Evolutionary conservation across 805 yeast species (phyloP), one percentile per base, ranked within the genome.

Genomic region (Isabelozyma rhagii): DNA sequence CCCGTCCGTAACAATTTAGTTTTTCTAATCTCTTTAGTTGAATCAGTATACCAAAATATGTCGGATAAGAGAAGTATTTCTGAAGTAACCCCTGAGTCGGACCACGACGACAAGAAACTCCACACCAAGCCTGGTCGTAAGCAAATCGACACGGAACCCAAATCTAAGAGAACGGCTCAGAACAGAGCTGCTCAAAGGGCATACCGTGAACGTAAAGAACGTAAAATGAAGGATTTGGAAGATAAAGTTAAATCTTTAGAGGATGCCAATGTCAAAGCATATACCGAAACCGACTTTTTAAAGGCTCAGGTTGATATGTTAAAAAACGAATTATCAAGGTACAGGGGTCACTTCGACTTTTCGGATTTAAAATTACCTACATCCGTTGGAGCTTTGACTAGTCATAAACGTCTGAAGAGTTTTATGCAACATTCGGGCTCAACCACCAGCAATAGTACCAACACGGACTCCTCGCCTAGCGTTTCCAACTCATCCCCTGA

Each of bases 131-230:
- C 94, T 0, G 97, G 97, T 2, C 78, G 97, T 51, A 91, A 89
- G 72, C 92, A 89, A 0, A 72, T 87, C 47, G 82, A 85, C 8
- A 78, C 81, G 15, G 96, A 90, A 57, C 92, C 96, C 8, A 90
- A 87, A 63, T 84, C 83, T 60, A 93, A 89, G 75, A 78, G 99
- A 58, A 90, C 96, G 13, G 97, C 97, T 2, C 98, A 94, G 71
- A 93, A 94, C 67, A 80, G 98, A 60, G 97, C 97, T 3, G 98
- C 98, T n/a, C 99, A 94, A 69, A 77, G 98, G 48, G 98, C 98
- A 6, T 93, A 90, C 69, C 77, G 98, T 50, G 98, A 94, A 69
- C 81, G 98, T 52, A 93, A 93, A 66, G 98, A 93, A 67, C 78
- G 78, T 46, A 89, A 88, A 62, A 80, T 94, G 84, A 81, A 83